A percentile compares a stretch with the other conserved stretches of the same genome.
phyloP scores from a whole-genome alignment of 2,329 filamentous ascomycete species.

The Fusarium devonianum region DNA sequence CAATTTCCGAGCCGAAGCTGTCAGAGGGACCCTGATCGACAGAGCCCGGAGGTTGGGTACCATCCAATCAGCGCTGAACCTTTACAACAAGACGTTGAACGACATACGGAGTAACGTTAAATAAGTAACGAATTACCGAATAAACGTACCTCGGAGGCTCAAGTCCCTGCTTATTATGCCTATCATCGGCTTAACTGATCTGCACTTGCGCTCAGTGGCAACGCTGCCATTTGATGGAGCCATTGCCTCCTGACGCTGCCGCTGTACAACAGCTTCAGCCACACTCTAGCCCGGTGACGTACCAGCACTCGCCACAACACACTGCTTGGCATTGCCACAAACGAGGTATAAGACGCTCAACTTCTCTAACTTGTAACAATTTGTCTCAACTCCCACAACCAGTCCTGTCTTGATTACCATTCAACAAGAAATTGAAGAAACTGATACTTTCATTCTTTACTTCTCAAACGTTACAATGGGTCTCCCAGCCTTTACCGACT shows the following conservation, averaged over 20 bases:
- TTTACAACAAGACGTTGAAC: background rate
- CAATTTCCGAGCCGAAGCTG: background rate
- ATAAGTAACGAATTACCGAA: too few relatives aligned
- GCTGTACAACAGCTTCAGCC: conserved; percentile 27
- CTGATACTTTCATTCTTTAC: too few relatives aligned
- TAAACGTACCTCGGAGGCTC: too few relatives aligned
- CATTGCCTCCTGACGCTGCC: background rate
- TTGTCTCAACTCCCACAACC: background rate
- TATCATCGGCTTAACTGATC: background rate
- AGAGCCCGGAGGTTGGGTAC: background rate
- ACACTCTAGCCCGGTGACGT: conserved; percentile 37
- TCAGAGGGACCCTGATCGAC: conserved; percentile 22
- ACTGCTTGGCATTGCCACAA: conserved; percentile 21
- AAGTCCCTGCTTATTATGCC: too few relatives aligned
- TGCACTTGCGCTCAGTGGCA: too few relatives aligned
- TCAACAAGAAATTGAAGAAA: too few relatives aligned
- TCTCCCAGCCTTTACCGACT: conserved; percentile 35
- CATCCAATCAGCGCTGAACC: conserved; percentile 23
- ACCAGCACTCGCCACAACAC: conserved; percentile 37
- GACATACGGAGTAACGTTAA: background rate
- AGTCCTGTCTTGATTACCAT: too few relatives aligned
- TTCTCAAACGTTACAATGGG: conserved; percentile 45
- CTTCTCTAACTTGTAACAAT: background rate
- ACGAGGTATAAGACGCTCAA: conserved; percentile 37
- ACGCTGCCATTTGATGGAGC: too few relatives aligned